phyloP scores from a whole-genome alignment of 352 stramenopile genomes.

The Peronosclerospora sorghi region DNA sequence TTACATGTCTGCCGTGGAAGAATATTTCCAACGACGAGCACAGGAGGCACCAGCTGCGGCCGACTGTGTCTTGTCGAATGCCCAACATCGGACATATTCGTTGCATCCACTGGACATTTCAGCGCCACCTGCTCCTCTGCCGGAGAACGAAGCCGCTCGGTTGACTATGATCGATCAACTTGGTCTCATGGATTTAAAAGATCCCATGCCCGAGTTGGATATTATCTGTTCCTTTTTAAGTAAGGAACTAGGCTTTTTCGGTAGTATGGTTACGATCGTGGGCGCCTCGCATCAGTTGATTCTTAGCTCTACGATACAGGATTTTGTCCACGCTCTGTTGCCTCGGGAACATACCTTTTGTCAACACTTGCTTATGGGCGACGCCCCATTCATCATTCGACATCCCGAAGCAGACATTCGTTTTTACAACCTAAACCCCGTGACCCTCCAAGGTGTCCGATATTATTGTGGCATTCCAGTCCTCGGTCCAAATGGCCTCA shows the following conservation, averaged over 20 bases:
- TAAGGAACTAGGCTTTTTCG: constrained; percentile 38
- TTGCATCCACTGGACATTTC: constrained; percentile 16
- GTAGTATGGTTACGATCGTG: constrained; percentile 47
- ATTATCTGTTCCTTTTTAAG: constrained; percentile 48
- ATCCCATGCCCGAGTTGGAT: constrained; percentile 31
- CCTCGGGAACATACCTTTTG: constrained; percentile 50
- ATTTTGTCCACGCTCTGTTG: constrained; percentile 18
- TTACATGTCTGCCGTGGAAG: constrained; percentile 25
- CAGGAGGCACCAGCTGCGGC: constrained; percentile 9
- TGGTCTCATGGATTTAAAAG: constrained; percentile 30
- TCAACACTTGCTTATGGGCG: constrained; percentile 48
- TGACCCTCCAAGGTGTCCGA: constrained; percentile 19
- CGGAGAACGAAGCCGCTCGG: constrained; percentile 31
- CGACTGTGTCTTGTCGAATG: constrained; percentile 33
- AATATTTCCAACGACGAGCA: constrained; percentile 23
- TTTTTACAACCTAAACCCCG: constrained; percentile 39
- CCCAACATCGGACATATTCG: constrained; percentile 25
- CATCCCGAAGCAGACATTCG: constrained; percentile 27
- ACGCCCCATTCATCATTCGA: constrained; percentile 29
- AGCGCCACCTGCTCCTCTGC: constrained; percentile 18
- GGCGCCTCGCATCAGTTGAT: constrained; percentile 35
- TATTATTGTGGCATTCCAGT: constrained; percentile 61
- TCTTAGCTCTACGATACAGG: constrained; percentile 29
- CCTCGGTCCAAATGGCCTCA: constrained; percentile 7
- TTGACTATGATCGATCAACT: constrained; percentile 27